Base-by-base conservation (phyloP, 1,284 basidiomycete species). In the Phenoliferia sp. region DNA sequence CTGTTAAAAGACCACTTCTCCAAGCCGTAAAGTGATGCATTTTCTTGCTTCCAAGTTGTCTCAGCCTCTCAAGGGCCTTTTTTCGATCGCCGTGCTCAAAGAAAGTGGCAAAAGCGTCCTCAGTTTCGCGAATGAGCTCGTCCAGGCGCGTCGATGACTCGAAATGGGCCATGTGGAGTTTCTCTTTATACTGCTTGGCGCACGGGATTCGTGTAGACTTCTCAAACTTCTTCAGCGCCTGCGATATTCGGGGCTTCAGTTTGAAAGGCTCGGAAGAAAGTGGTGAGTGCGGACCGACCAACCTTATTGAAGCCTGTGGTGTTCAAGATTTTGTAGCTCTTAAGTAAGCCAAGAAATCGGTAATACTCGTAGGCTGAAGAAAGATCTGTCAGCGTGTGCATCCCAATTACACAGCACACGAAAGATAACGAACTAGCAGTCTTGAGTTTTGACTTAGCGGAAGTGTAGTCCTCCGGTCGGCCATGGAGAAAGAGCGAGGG, bases 191-290 rank as follows among this genome's bases (percentile, higher is more conserved):
- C 34, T 7, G 19, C 84, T 90, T 94, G 55, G 87, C 84, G 52
- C 84, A 80, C 34, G 77, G 73, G 64, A 81, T 78, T 64, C n/a
- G 78, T 77, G 64, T 72, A 4, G 64, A 36, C 59, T 73, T 70
- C 33, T 93, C 91, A 74, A 93, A 96, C 80, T 96, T 98, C 80
- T 94, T 97, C 69, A 96, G 78, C 0, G 65, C 70, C 65, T 72
- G 39, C 3, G 36, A 12, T 19, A n/a, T 12, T 50, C 4, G 48
- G 19, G 48, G 48, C 3, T 7, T 22, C 10, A 22, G 9, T 2
- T 7, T 52, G 48, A 7, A 33, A 31, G 33, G 31, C 22, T n/a
- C 44, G 12, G 33, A 28, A 26, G 31, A 16, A 15, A 28, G 16
- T 28, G 10, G 55, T 7, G 19, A 32, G 28, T 0, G 2, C 10